Conservation (phyloP, 495 filamentous ascomycete species). For the Bombardia bombarda region DNA sequence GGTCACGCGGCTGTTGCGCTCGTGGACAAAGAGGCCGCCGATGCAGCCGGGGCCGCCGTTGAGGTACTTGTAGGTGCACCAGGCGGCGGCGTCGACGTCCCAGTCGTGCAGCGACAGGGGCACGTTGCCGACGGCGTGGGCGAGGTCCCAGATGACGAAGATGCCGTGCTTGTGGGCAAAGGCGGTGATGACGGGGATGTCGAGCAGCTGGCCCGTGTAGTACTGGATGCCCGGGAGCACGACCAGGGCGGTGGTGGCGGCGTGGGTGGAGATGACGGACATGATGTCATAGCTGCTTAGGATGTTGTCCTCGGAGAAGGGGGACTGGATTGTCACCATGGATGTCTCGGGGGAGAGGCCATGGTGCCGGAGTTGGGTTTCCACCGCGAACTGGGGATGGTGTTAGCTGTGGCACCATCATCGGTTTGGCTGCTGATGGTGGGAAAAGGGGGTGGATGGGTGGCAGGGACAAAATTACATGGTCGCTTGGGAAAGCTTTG, state of each 20-base stretch:
- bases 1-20: constrained; percentile 53
- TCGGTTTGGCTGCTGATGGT: not conserved
- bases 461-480: constrained; percentile 34
- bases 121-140: constrained; percentile 91
- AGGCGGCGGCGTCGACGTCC: constrained; percentile 93
- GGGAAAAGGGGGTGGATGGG: not conserved
- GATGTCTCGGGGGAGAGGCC: constrained; percentile 56
- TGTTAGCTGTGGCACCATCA: not conserved
- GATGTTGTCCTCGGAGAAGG: constrained; percentile 37
- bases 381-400: constrained; percentile 63
- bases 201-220: constrained; percentile 87
- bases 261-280: constrained; percentile 67
- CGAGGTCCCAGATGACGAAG: constrained; percentile 87
- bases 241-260: constrained; percentile 65
- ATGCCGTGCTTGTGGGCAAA: constrained; percentile 71
- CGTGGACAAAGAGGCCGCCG: constrained; percentile 81
- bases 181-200: constrained; percentile 76
- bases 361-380: constrained; percentile 81
- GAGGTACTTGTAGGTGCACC: constrained; percentile 97
- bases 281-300: constrained; percentile 69
- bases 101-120: constrained; percentile 77
- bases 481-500: constrained; percentile 93
- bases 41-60: constrained; percentile 87
- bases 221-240: constrained; percentile 89
- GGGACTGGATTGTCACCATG: constrained; percentile 70